Conservation (phyloP, 176 grass and related monocot species). For the Raddia guianensis region DNA sequence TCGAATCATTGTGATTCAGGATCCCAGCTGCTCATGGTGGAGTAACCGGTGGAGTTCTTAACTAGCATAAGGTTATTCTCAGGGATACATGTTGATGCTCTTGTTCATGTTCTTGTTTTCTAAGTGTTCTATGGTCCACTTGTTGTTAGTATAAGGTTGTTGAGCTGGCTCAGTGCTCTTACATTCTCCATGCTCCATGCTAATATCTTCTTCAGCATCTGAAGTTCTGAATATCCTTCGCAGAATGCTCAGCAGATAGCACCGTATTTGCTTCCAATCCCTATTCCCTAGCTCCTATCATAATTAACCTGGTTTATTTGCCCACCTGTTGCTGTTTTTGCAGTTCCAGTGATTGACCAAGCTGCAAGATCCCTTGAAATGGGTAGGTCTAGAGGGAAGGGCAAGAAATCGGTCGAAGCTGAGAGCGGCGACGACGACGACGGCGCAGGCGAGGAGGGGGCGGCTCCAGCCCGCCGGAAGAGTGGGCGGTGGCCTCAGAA, state of each 20-base stretch:
- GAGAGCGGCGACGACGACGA: conserved; percentile 41
- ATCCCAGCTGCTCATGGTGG: background rate
- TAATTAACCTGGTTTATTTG: conserved; percentile 13
- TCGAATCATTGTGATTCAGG: background rate
- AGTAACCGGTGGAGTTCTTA: background rate
- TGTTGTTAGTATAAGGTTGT: background rate
- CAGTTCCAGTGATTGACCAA: background rate
- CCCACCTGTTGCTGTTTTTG: conserved; percentile 13
- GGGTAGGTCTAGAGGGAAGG: conserved; percentile 73
- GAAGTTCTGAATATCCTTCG: background rate
- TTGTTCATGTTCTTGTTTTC: background rate
- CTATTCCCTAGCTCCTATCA: too few relatives aligned
- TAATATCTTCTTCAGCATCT: too few relatives aligned
- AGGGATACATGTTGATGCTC: background rate
- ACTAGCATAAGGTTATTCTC: background rate
- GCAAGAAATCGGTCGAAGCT: conserved; percentile 48
- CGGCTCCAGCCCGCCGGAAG: conserved; percentile 49
- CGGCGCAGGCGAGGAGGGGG: conserved; percentile 66
- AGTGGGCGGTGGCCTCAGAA: conserved; percentile 65
- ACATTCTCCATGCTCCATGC: too few relatives aligned
- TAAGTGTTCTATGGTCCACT: background rate
- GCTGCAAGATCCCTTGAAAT: conserved; percentile 27
- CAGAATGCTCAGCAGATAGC: background rate
- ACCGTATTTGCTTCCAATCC: background rate
- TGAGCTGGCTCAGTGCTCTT: background rate